Evolutionary conservation across 371 early-diverging fungal genomes (phyloP).

Genomic region (Smittium mucronatum): DNA sequence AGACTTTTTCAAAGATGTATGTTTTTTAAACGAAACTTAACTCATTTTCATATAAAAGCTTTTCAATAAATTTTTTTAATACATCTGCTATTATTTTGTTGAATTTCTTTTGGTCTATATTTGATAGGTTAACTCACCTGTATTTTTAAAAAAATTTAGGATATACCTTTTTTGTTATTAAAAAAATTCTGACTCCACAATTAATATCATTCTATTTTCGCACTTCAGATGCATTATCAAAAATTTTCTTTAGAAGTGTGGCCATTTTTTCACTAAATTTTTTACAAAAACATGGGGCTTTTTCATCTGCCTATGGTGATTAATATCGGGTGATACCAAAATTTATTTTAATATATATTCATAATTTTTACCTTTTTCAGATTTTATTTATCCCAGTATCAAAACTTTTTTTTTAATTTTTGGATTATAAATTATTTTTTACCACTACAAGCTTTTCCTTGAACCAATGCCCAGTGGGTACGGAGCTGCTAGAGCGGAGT

Average conservation of each 20-base stretch:
- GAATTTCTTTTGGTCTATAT: slow-evolving; percentile 14
- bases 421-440: background rate
- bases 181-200: background rate
- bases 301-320: background rate
- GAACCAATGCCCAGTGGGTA: background rate
- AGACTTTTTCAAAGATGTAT: background rate
- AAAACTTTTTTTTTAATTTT: background rate
- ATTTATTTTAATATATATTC: background rate
- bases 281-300: slow-evolving; percentile 5
- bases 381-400: no score
- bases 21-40: background rate
- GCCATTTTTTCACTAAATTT: background rate
- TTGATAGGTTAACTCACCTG: slow-evolving; percentile 11
- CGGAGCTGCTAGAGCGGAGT: no score
- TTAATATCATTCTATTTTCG: background rate
- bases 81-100: slow-evolving; percentile 1
- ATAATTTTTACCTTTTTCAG: background rate
- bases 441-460: background rate
- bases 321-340: background rate
- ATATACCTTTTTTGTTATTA: slow-evolving; percentile 12
- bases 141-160: slow-evolving; percentile 8
- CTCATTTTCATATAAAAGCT: background rate
- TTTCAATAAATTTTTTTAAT: background rate
- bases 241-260: background rate
- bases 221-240: background rate